Percentiles rank a stretch among this genome's conserved stretches.
Conservation (phyloP, 176 grass and related monocot genomes). For the Aegilops umbellulata region DNA sequence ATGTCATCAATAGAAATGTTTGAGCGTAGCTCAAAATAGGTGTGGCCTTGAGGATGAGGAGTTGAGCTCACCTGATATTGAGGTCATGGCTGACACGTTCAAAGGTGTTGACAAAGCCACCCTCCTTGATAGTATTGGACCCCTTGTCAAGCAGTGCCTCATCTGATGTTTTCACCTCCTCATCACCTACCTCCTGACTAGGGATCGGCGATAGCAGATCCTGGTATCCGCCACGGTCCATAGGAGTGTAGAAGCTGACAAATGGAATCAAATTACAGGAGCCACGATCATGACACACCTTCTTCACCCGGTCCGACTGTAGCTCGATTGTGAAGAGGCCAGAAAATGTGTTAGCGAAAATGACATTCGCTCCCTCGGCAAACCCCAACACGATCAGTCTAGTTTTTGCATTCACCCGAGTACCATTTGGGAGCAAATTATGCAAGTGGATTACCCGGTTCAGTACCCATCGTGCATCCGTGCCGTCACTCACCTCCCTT, state of each 20-base stretch:
- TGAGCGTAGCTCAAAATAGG: not conserved
- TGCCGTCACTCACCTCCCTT: not conserved
- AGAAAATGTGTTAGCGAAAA: not conserved
- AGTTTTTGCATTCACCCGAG: not conserved
- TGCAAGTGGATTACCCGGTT: not conserved
- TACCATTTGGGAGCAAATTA: not conserved
- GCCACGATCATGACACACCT: not conserved
- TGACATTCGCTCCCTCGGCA: not conserved
- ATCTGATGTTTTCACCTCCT: slow-evolving; percentile 43
- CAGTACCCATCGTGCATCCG: not conserved
- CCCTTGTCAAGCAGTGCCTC: slow-evolving; percentile 51
- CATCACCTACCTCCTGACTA: not conserved
- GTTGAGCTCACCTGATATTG: slow-evolving; percentile 51
- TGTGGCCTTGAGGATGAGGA: not conserved
- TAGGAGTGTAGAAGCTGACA: not conserved
- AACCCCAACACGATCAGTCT: not conserved
- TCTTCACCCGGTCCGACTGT: not conserved
- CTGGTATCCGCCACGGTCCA: not conserved
- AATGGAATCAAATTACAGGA: not conserved
- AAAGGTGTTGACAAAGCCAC: slow-evolving; percentile 50
- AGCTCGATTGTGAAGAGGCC: not conserved
- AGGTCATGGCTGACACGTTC: slow-evolving; percentile 74
- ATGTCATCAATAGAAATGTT: not conserved
- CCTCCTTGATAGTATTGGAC: slow-evolving; percentile 77
- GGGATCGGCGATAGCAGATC: not conserved